Conservation (phyloP, 108 stramenopile genomes). For the Bacterosira constricta region DNA sequence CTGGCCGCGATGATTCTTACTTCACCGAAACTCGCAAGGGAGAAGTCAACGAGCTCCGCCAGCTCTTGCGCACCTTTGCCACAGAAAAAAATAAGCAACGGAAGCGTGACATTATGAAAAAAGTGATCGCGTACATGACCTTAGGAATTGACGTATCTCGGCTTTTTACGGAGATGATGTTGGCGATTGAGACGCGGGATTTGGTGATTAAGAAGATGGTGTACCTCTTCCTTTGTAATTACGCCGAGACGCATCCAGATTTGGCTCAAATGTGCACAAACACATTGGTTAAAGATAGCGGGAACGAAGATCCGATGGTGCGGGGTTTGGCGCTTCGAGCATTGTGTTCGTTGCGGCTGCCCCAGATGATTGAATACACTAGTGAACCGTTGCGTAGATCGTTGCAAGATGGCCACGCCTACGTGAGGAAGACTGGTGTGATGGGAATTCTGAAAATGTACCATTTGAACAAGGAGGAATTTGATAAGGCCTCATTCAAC, state of each 20-base stretch:
- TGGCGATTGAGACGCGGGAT: conserved; percentile 94
- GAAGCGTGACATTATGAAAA: conserved; percentile 99
- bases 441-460: conserved; percentile 98
- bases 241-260: conserved; percentile 96
- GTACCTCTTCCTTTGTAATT: conserved; percentile 97
- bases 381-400: conserved; percentile 81
- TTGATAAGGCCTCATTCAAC: conserved; percentile 79
- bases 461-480: conserved; percentile 86
- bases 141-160: conserved; percentile 99
- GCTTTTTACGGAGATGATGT: conserved; percentile 99
- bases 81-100: conserved; percentile 92
- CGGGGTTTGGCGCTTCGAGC: conserved; percentile 96
- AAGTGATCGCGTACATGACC: conserved; percentile 99
- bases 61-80: conserved; percentile 88
- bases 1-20: conserved; percentile 77
- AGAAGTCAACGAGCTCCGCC: conserved; percentile 94
- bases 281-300: conserved; percentile 97
- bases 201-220: conserved; percentile 99
- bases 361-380: conserved; percentile 98
- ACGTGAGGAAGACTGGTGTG: conserved; percentile 98
- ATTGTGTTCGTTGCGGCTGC: conserved; percentile 91
- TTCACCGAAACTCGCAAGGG: conserved; percentile 96
- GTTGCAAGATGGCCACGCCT: conserved; percentile 90
- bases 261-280: conserved; percentile 99
- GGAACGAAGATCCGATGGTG: conserved; percentile 98